Conservation (phyloP, 805 yeast species). For the Lachancea quebecensis region DNA sequence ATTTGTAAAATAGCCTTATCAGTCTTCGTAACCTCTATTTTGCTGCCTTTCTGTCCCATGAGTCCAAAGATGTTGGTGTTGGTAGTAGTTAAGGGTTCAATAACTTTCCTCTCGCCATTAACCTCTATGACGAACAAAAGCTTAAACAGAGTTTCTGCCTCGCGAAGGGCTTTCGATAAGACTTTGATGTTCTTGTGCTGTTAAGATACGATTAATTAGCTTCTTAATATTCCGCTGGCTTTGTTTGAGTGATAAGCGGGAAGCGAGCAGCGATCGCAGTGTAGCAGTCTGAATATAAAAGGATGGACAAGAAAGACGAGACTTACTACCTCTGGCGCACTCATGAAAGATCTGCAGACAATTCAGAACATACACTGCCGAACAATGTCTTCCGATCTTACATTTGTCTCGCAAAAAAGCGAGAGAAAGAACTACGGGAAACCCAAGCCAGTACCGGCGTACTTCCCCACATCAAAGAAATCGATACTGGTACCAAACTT, state of each 20-base stretch:
- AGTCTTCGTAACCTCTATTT: conserved; percentile 66
- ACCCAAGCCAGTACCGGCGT: conserved; percentile 13
- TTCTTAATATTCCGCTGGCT: not conserved
- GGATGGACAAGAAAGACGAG: not conserved
- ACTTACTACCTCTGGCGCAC: no score
- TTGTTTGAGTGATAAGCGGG: not conserved
- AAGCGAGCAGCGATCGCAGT: not conserved
- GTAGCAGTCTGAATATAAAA: not conserved
- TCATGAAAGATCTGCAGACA: no score
- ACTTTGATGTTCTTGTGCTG: not conserved
- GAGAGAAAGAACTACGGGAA: conserved; percentile 9
- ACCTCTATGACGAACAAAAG: no score
- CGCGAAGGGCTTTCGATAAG: no score
- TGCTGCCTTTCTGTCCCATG: conserved; percentile 37
- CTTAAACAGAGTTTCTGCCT: no score
- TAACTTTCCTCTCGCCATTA: no score
- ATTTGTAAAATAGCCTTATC: conserved; percentile 83
- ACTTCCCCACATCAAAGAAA: conserved; percentile 14
- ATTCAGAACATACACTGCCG: no score
- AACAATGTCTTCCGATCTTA: not conserved
- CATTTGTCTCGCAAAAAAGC: conserved; percentile 10
- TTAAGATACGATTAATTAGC: not conserved
- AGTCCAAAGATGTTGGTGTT: not conserved
- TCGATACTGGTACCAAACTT: conserved; percentile 12
- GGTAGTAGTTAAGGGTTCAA: no score